These are phyloP conservation scores for Stereocaulon alpinum DNA, from an alignment of 495 filamentous ascomycete species.

Conservation along the genomic window DNA sequence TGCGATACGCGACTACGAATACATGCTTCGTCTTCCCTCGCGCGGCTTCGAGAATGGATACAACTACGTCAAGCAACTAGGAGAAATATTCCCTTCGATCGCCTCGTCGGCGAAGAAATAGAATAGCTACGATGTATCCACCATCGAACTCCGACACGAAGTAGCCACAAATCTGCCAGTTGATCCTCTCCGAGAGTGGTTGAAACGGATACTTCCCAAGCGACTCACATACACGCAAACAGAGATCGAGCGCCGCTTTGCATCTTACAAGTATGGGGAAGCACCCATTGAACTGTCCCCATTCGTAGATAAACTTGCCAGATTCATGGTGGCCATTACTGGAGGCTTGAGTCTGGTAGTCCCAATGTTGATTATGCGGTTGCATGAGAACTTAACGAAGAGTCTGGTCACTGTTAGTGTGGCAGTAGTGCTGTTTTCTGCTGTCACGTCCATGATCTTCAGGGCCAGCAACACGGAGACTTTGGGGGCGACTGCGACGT, in stretches of 20 bases:
- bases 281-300: not conserved
- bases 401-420: not conserved
- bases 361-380: not conserved
- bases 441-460: not conserved
- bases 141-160: too few relatives aligned
- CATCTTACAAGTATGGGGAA: too few relatives aligned
- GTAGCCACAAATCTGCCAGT: too few relatives aligned
- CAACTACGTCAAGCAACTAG: too few relatives aligned
- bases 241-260: not conserved
- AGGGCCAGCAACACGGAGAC: conserved; percentile 1
- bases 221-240: not conserved
- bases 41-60: too few relatives aligned
- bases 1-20: not conserved
- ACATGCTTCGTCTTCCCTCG: too few relatives aligned
- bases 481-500: conserved; percentile 10
- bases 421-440: not conserved
- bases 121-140: too few relatives aligned
- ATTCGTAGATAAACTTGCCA: not conserved
- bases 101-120: too few relatives aligned
- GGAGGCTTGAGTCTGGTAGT: not conserved
- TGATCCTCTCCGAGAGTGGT: not conserved
- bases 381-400: not conserved
- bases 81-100: too few relatives aligned
- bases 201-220: not conserved
- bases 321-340: not conserved